These are phyloP conservation scores for Scheffersomyces cryptocercus DNA, from an alignment of 1,139 yeast species.

Conservation along the genomic window DNA sequence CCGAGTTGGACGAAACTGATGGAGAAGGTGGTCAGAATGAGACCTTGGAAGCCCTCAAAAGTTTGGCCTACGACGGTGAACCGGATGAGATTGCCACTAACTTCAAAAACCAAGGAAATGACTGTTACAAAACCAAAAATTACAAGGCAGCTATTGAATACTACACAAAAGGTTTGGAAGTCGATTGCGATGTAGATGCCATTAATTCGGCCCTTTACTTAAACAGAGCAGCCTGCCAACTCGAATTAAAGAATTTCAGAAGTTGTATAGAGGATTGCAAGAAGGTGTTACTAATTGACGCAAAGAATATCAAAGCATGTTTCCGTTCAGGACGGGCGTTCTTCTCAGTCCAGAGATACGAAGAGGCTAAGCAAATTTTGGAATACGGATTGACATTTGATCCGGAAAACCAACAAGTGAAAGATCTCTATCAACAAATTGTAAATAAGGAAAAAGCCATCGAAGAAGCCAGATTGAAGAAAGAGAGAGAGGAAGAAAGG, in stretches of 20 bases:
- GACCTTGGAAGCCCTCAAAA: constrained; percentile 83
- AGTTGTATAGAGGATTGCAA: constrained; percentile 86
- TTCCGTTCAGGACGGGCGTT: constrained; percentile 86
- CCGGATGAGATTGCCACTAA: constrained; percentile 89
- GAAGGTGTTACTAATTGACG: constrained; percentile 64
- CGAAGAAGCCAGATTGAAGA: constrained; percentile 28
- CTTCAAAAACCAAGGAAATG: constrained; percentile 93
- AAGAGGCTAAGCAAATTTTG: constrained; percentile 71
- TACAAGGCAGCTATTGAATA: constrained; percentile 75
- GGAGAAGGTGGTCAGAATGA: constrained; percentile 77
- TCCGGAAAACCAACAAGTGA: constrained; percentile 55
- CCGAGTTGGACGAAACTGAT: constrained; percentile 73
- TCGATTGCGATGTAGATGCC: constrained; percentile 53
- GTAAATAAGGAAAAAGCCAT: constrained; percentile 39
- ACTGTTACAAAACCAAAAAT: constrained; percentile 68
- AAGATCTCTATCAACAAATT: constrained; percentile 40
- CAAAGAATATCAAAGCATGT: constrained; percentile 77
- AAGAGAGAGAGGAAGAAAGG: constrained; percentile 35
- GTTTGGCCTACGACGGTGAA: constrained; percentile 93
- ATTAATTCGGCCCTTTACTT: constrained; percentile 65
- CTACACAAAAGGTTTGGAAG: constrained; percentile 79
- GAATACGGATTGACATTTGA: constrained; percentile 66
- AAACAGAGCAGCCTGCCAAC: constrained; percentile 90
- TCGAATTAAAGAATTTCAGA: constrained; percentile 82
- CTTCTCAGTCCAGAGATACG: constrained; percentile 60